Evolutionary conservation across 768 basidiomycete species (phyloP).

Genomic region (Mrakia blollopis): DNA sequence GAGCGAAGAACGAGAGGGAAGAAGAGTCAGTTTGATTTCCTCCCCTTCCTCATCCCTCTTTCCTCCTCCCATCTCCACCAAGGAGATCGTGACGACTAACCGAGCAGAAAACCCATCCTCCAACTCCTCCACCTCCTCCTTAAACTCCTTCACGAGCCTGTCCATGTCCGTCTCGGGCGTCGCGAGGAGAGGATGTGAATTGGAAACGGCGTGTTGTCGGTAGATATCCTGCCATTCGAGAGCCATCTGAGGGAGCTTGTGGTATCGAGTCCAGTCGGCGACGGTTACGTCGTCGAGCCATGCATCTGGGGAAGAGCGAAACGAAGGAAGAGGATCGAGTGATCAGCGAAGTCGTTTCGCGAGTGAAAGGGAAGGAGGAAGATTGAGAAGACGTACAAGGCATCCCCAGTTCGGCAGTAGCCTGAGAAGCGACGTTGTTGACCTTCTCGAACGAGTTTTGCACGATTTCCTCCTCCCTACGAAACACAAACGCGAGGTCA

Average conservation of each 20-base stretch:
- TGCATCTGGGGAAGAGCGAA: constrained; percentile 33
- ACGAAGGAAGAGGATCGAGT: neutral
- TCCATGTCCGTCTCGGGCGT: constrained; percentile 20
- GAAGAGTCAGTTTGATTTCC: neutral
- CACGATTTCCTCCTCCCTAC: constrained; percentile 36
- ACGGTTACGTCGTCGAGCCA: constrained; percentile 37
- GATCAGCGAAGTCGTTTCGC: constrained; percentile 33
- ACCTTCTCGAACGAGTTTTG: constrained; percentile 27
- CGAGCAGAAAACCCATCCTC: constrained; percentile 37
- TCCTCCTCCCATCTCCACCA: too few relatives aligned
- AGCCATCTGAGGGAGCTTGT: constrained; percentile 28
- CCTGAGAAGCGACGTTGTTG: constrained; percentile 31
- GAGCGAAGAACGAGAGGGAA: neutral
- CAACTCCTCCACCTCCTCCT: constrained; percentile 38
- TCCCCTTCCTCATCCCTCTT: too few relatives aligned
- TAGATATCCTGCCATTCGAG: constrained; percentile 11
- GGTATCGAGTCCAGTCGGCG: constrained; percentile 37
- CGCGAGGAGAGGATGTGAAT: constrained; percentile 5
- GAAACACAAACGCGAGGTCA: too few relatives aligned
- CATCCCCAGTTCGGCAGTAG: constrained; percentile 26
- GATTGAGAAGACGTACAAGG: constrained; percentile 31
- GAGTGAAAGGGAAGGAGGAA: constrained; percentile 29
- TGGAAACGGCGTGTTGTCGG: constrained; percentile 30
- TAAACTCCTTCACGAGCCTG: constrained; percentile 28
- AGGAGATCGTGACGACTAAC: neutral